Evolutionary conservation across 495 filamentous ascomycete species (phyloP), one percentile per base, ranked within the genome.

Genomic region (Articulospora tetracladia): DNA sequence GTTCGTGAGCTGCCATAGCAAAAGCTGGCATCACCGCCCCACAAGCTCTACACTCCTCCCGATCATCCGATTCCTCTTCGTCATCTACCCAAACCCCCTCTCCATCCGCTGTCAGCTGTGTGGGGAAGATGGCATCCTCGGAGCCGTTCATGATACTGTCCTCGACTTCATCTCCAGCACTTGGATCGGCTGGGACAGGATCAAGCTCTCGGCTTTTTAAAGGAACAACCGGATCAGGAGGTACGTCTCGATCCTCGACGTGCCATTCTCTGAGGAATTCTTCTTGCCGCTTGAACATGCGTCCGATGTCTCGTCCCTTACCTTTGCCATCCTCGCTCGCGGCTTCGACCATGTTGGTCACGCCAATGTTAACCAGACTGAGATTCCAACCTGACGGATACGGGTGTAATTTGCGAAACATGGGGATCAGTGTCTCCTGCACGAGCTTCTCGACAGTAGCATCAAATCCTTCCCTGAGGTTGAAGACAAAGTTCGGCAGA

Each of bases 341-440:
- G 20, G 77, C 79, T 59, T 86, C 82, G 1, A 82, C 78, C 85
- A 98, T 93, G 66, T 95, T 93, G 1, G 89, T 89, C 1, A 91
- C 91, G 22, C 89, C 92, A 15, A 98, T 72, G 66, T 98, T 98
- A 53, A 98, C 73, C 41, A 97, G 69, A 55, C 87, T 88, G 15
- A 96, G 73, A 65, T 91, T 87, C 87, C 90, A 95, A 6, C 83
- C 87, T 0, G 36, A 22, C 22, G 63, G 61, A 3, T 75, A 76
- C 0, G 86, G 84, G 62, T 93, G 86, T 15, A 96, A 74, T 58
- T 82, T 85, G 13, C 83, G 82, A 65, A 97, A 94, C 70, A 95
- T 76, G 0, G 82, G 79, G 6, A 91, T 55, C 13, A 92, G 69
- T 22, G 73, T 71, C 41, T 93, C 90, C 1, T 77, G 69, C 2